Base-by-base conservation (phyloP, 2,329 filamentous ascomycete genomes). In the Eurotiales sp. region DNA sequence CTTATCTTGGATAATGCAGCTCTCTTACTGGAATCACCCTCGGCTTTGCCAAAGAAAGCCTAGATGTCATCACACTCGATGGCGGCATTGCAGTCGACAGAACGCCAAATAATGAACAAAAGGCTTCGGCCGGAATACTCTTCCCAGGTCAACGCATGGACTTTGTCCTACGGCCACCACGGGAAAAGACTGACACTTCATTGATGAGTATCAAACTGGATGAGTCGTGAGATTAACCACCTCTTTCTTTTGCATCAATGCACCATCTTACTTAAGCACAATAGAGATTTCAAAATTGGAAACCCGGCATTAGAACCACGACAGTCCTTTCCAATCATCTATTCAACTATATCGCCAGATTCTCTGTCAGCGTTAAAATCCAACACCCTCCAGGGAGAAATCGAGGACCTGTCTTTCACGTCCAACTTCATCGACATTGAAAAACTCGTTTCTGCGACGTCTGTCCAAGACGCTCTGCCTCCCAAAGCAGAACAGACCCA, bases 81-180 rank as follows among this genome's bases (percentile, higher is more conserved):
- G 70, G 69, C 22, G 72, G 71, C 4, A 61, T 68, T 32, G 56
- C 62, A 15, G 63, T 73, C 0, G 58, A 67, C 19, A 55, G 44
- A 4, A 46, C 56, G 1, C 37, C 56, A 11, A 29, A n/a, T 10
- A 32, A 56, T 3, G 37, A 54, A 4, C 50, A 58, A 22, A 56
- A 64, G 15, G 63, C 63, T 37, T 69, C 68, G 1, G 56, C 68
- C n/a, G 74, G 75, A 3, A 65, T 70, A 37, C 57, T 76, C 6
- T 69, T 71, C 48, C 71, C 73, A 3, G 74, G 75, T 7, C 72
- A 77, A 51, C 67, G 75, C 23, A 67, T 75, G 54, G 74, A 77
- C 52, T 56, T 75, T 52, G 59, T 71, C 21, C 44, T 71, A 22
- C 61, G 55, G 3, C 55, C 60, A 14, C 41, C 61, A n/a, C 23